A percentile compares a stretch with the other conserved stretches of the same genome.
Conservation (phyloP, 352 stramenopile genomes). For the Globisporangium splendens region DNA sequence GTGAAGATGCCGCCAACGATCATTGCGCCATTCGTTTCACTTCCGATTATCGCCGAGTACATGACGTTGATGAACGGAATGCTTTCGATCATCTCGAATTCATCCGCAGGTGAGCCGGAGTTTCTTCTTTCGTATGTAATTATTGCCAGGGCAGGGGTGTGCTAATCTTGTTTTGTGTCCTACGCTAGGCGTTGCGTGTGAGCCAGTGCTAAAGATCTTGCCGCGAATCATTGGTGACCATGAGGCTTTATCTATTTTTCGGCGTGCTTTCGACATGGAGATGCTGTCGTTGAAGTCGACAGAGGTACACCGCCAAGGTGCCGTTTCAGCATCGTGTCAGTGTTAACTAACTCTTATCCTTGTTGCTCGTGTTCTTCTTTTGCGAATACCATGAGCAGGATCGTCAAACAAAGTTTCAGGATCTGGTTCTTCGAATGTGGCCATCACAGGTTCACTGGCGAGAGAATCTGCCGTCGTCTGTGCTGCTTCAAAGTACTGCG, state of each 20-base stretch:
- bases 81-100: conserved; percentile 32
- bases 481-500: conserved; percentile 23
- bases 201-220: conserved; percentile 65
- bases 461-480: conserved; percentile 31
- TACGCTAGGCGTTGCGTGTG: conserved; percentile 41
- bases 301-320: conserved; percentile 27
- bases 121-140: not conserved
- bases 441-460: conserved; percentile 59
- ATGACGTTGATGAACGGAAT: conserved; percentile 65
- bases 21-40: conserved; percentile 55
- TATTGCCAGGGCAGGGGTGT: no score
- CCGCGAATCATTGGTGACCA: conserved; percentile 71
- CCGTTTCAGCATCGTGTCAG: not conserved
- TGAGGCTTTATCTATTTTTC: conserved; percentile 57
- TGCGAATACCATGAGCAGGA: conserved; percentile 24
- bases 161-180: not conserved
- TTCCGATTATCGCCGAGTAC: conserved; percentile 69
- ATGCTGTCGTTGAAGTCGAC: conserved; percentile 31
- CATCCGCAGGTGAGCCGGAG: conserved; percentile 32
- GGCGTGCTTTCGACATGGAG: conserved; percentile 54
- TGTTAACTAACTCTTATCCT: not conserved
- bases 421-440: conserved; percentile 79
- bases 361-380: not conserved
- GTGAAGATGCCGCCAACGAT: conserved; percentile 65
- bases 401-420: conserved; percentile 55